Conservation (phyloP, 345 rosid species). For the Syzygium aromaticum region DNA sequence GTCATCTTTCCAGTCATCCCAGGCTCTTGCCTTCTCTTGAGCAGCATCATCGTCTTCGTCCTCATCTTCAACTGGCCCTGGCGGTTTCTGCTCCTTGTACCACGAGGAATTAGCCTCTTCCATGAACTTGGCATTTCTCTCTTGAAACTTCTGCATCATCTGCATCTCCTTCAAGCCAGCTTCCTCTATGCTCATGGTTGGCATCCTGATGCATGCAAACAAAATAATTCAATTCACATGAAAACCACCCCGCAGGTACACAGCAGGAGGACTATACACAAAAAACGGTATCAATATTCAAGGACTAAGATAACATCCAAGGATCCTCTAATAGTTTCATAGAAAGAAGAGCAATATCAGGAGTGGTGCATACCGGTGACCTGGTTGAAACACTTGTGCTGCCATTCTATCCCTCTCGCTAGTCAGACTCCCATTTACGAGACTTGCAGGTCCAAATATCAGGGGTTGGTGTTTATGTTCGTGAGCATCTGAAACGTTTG, state of each 20-base stretch:
- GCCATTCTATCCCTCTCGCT: slow-evolving; percentile 81
- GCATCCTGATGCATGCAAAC: slow-evolving; percentile 45
- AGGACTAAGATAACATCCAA: not conserved
- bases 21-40: slow-evolving; percentile 72
- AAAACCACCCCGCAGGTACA: not conserved
- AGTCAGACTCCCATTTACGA: slow-evolving; percentile 47
- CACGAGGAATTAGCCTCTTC: slow-evolving; percentile 90
- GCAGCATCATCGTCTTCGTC: slow-evolving; percentile 66
- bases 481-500: slow-evolving; percentile 59
- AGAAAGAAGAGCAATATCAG: not conserved
- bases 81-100: slow-evolving; percentile 52
- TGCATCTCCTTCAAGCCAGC: slow-evolving; percentile 93
- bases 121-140: slow-evolving; percentile 57
- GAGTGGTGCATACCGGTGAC: slow-evolving; percentile 41
- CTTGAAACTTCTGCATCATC: slow-evolving; percentile 93
- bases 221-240: not conserved
- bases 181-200: slow-evolving; percentile 98
- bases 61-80: slow-evolving; percentile 46
- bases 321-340: not conserved
- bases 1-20: slow-evolving; percentile 97
- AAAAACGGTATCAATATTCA: not conserved
- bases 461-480: slow-evolving; percentile 94
- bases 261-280: not conserved
- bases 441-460: slow-evolving; percentile 91
- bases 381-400: slow-evolving; percentile 86